Base-by-base conservation (phyloP, 2,329 filamentous ascomycete genomes). In the Xylogone sp. region DNA sequence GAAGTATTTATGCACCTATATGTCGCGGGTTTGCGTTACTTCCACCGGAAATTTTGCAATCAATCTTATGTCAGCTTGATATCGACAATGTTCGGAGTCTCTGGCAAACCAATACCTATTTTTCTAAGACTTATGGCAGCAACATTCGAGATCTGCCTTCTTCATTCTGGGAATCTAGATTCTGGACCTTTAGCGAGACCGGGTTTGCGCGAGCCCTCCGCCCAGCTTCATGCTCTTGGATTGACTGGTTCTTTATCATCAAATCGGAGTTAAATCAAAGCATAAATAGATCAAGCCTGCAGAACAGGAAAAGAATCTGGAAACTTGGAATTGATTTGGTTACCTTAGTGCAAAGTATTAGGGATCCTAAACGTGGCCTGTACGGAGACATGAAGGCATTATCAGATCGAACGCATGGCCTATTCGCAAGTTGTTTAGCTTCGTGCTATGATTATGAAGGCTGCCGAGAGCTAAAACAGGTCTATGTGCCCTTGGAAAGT, bases 301-400 rank as follows among this genome's bases (percentile, higher is more conserved):
- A 34, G 42, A 53, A 53, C 49, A 42, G 51, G 46, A 53, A 46
- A 47, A 43, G 51, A 46, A 53, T 53, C 29, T 53, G 51, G 51
- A 49, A 49, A 46, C 22, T 53, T 42, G 42, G 42, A 10, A 43
- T 21, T 34, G 29, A 49, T 6, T 46, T 53, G 18, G 43, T 49
- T 16, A 31, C 42, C 8, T 21, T 53, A 43, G 20, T 49, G 2
- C 29, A 21, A 43, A 44, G 8, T 31, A 43, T 53, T 21, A 10
- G 29, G 18, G 43, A 43, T 10, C 50, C 39, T 34, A 24, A 46
- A 27, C 50, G 51, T 19, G 21, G 39, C 18, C 27, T 53, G 3
- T 18, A 49, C 21, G 27, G 46, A 42, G 24, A 45, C 42, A 45
- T 39, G 31, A 18, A 42, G 13, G 27, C 45, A 20, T 24, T n/a